Evolutionary conservation across 2,329 filamentous ascomycete species (phyloP).

Genomic region (Sporothrix euskadiensis): DNA sequence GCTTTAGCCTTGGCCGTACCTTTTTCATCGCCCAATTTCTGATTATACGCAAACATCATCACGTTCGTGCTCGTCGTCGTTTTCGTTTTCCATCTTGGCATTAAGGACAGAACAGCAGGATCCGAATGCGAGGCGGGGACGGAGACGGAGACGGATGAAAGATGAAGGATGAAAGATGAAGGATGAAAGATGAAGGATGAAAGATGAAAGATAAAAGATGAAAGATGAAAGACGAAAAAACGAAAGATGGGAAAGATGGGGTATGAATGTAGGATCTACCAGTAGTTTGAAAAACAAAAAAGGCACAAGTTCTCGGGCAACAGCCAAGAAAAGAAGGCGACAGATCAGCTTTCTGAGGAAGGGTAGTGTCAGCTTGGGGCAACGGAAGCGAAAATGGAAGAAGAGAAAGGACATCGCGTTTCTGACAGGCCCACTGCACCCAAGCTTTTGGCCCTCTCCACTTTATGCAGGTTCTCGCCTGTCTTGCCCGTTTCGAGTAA

Average conservation of each 20-base stretch:
- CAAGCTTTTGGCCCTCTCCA: background rate
- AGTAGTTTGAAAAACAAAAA: background rate
- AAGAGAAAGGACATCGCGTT: background rate
- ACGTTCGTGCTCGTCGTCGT: background rate
- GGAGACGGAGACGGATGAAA: slow-evolving; percentile 10
- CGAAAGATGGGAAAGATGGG: too few species aligned
- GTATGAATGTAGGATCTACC: background rate
- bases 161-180: too few species aligned
- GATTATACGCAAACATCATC: background rate
- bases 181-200: too few species aligned
- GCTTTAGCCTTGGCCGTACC: background rate
- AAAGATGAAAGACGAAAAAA: too few species aligned
- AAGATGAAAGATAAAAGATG: too few species aligned
- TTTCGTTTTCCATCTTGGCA: background rate
- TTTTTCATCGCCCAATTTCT: background rate
- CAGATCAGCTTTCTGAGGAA: background rate
- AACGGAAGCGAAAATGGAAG: background rate
- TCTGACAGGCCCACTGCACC: background rate
- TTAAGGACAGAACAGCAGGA: background rate
- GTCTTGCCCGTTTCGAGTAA: slow-evolving; percentile 29
- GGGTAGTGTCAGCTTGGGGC: background rate
- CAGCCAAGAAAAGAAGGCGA: background rate
- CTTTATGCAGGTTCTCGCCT: slow-evolving; percentile 27
- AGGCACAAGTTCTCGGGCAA: too few species aligned
- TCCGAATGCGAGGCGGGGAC: slow-evolving; percentile 15